Conservation (phyloP, 495 filamentous ascomycete species). For the Cercophora samala region DNA sequence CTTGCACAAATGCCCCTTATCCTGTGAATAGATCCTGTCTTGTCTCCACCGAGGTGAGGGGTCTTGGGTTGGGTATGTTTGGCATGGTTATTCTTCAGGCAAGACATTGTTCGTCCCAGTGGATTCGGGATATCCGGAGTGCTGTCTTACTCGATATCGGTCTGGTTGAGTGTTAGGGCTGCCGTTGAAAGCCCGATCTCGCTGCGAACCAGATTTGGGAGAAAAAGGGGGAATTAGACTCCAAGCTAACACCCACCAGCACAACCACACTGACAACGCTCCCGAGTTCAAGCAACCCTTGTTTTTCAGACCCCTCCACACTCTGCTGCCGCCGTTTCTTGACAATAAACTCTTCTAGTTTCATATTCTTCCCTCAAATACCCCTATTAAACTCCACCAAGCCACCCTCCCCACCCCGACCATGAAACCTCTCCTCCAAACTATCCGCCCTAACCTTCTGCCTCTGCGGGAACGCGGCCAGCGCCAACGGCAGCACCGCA, state of each 20-base stretch:
- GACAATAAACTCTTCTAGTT: too few relatives aligned
- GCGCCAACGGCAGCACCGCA: conserved; percentile 77
- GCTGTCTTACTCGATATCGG: background rate
- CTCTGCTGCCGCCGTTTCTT: too few relatives aligned
- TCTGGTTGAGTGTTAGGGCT: background rate
- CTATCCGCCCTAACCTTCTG: conserved; percentile 69
- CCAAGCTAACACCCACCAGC: background rate
- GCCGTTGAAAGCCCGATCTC: background rate
- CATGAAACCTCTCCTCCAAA: conserved; percentile 81
- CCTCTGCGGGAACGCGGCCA: conserved; percentile 88
- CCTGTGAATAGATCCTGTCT: background rate
- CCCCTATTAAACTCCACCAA: conserved; percentile 90
- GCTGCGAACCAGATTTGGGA: background rate
- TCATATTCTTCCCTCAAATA: conserved; percentile 51
- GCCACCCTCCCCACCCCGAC: conserved; percentile 65
- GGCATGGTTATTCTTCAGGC: background rate
- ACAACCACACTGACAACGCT: background rate
- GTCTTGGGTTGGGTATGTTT: background rate
- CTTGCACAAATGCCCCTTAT: background rate
- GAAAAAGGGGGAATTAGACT: background rate
- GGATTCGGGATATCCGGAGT: background rate
- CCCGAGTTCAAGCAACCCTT: background rate
- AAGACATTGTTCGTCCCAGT: background rate
- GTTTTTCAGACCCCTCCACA: conserved; percentile 5
- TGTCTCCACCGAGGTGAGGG: too few relatives aligned